These are phyloP conservation scores for Ramaria sp. DNA, from an alignment of 768 basidiomycete genomes.

Conservation along the genomic window DNA sequence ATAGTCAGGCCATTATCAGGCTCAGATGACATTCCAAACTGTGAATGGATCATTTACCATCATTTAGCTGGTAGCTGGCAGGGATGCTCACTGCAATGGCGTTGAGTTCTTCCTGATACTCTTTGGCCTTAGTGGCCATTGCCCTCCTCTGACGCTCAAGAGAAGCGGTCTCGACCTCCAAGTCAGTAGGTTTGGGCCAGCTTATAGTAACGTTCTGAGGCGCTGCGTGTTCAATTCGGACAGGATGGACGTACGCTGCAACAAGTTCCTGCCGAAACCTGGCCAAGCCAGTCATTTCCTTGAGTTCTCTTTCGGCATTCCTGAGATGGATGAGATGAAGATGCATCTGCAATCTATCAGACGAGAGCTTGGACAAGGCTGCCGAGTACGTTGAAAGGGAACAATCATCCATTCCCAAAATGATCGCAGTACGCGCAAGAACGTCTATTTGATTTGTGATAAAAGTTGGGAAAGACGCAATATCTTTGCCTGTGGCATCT, in stretches of 20 bases:
- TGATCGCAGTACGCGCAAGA: not conserved
- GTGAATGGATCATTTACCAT: not conserved
- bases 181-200: constrained; percentile 21
- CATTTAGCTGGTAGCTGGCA: not conserved
- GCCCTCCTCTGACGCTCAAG: constrained; percentile 32
- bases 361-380: not conserved
- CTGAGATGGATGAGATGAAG: not conserved
- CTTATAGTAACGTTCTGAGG: not conserved
- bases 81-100: constrained; percentile 20
- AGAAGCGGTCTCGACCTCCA: constrained; percentile 19
- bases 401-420: not conserved
- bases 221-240: not conserved
- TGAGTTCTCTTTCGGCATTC: not conserved
- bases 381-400: not conserved
- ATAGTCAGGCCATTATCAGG: constrained; percentile 27
- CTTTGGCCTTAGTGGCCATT: constrained; percentile 35
- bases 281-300: not conserved
- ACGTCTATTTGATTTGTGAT: not conserved
- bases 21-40: constrained; percentile 18
- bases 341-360: not conserved
- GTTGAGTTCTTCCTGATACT: constrained; percentile 33
- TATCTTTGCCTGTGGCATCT: not conserved
- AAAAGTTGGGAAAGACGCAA: not conserved
- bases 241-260: not conserved
- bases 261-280: not conserved